Evolutionary conservation across 192 early-diverging fungal species (phyloP), one percentile per base, ranked within the genome.

Genomic region (Coemansia sp.): DNA sequence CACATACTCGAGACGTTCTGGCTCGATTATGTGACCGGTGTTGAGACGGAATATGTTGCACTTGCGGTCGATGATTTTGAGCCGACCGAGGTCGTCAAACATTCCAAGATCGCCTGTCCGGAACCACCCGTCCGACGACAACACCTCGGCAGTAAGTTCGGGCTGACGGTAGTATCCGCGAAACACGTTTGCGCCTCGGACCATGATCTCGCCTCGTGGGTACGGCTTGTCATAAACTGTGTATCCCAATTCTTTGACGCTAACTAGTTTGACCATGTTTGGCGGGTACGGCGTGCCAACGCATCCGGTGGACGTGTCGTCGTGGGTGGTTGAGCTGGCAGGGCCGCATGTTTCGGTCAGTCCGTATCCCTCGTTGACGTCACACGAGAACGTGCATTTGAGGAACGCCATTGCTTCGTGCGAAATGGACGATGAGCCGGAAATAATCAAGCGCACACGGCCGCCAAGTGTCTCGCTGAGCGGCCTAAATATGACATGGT

Each of bases 21-120:
- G 82, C 35, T 95, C 96, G 73, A 98, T 92, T 75, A 91, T 87
- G 69, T 97, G 94, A 57, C 93, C 96, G 60, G 95, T 85, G 21
- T 85, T 83, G 58, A 95, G 81, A 72, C 92, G 94, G 72, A 98
- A 91, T 39, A 98, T 86, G 75, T 96, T 97, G 89, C 95, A 96
- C 71, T 90, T 92, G 61, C 96, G 88, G 76, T 98, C 96, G 69
- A 98, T 96, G 45, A 98, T 88, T 32, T 84, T 76, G 21, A 98
- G 70, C 45, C 89, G 84, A 9, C 94, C 94, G 62, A 94, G 87
- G 8, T 87, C 77, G 65, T 89, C 85, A 85, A 89, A 91, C 86
- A 93, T 90, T 60, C 88, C 96, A 70, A 98, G 92, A 78, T 95
- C 94, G 45, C 94, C 94, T n/a, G 93, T 95, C 70, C 85, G 87